A percentile compares a stretch with the other conserved stretches of the same genome.
Conservation (phyloP, 2,329 filamentous ascomycete species). For the Aspergillus novoparasiticus region DNA sequence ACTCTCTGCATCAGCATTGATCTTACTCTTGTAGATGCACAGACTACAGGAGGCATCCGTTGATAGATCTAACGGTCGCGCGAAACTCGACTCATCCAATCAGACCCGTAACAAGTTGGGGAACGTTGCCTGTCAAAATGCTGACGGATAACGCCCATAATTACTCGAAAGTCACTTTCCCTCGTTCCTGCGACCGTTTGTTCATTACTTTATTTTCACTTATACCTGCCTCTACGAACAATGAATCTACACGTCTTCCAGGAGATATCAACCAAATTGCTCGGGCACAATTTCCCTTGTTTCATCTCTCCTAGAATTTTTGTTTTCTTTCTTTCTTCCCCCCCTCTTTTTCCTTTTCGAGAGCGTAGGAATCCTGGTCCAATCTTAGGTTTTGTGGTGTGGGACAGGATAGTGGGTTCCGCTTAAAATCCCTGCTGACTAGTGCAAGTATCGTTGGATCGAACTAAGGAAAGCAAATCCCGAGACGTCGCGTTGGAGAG, state of each 20-base stretch:
- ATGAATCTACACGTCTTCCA: neutral
- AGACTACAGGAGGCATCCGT: slow-evolving; percentile 17
- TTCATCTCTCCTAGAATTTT: neutral
- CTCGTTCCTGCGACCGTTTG: neutral
- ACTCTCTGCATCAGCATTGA: neutral
- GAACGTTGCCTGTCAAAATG: slow-evolving; percentile 20
- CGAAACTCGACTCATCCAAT: slow-evolving; percentile 19
- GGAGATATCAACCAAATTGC: neutral
- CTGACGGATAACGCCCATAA: slow-evolving; percentile 6
- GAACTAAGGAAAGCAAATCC: slow-evolving; percentile 13
- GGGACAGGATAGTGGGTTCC: slow-evolving; percentile 5
- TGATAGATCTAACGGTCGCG: slow-evolving; percentile 25
- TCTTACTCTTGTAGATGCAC: slow-evolving; percentile 14
- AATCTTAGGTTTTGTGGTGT: neutral
- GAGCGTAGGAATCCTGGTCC: neutral
- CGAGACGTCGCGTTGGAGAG: slow-evolving; percentile 3
- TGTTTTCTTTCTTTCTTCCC: neutral
- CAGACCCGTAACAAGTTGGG: slow-evolving; percentile 14
- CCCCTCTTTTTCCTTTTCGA: neutral
- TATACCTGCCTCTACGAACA: neutral
- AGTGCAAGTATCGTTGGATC: neutral
- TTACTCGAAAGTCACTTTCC: neutral
- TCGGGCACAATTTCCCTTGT: neutral
- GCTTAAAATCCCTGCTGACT: slow-evolving; percentile 7
- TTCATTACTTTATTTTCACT: neutral